Percentiles rank a stretch among this genome's conserved stretches.
phyloP scores from a whole-genome alignment of 139 green algal genomes.

The Picochlorum sp. region DNA sequence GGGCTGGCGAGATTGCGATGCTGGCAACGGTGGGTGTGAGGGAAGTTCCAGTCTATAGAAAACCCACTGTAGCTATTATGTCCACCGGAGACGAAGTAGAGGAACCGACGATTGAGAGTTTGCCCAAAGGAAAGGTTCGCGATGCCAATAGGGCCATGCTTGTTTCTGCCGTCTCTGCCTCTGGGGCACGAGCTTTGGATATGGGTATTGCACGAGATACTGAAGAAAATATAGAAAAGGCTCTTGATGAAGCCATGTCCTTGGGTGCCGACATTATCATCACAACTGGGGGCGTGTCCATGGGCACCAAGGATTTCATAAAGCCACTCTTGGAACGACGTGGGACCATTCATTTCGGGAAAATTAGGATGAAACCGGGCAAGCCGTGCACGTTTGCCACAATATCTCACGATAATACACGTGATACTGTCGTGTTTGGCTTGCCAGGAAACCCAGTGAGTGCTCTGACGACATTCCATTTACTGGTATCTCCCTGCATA shows the following conservation, averaged over 20 bases:
- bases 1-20: slow-evolving; percentile 77
- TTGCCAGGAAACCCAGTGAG: slow-evolving; percentile 79
- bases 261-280: slow-evolving; percentile 71
- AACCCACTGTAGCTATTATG: slow-evolving; percentile 68
- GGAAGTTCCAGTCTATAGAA: slow-evolving; percentile 30
- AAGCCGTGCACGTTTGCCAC: slow-evolving; percentile 96
- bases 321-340: slow-evolving; percentile 82
- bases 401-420: slow-evolving; percentile 25
- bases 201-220: slow-evolving; percentile 70
- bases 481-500: slow-evolving; percentile 76
- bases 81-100: slow-evolving; percentile 79
- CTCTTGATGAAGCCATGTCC: slow-evolving; percentile 51
- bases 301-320: slow-evolving; percentile 91
- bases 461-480: slow-evolving; percentile 86
- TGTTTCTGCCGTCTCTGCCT: slow-evolving; percentile 53
- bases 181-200: slow-evolving; percentile 43
- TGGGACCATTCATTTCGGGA: slow-evolving; percentile 87
- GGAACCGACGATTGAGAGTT: slow-evolving; percentile 32
- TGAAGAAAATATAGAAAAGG: slow-evolving; percentile 43
- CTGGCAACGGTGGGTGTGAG: slow-evolving; percentile 75
- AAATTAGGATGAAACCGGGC: slow-evolving; percentile 89
- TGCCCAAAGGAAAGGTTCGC: slow-evolving; percentile 71
- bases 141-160: slow-evolving; percentile 90
- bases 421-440: slow-evolving; percentile 37
- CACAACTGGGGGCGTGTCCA: slow-evolving; percentile 89